Base-by-base conservation (phyloP, 2,329 filamentous ascomycete genomes). In the Diaporthe citrichinensis region DNA sequence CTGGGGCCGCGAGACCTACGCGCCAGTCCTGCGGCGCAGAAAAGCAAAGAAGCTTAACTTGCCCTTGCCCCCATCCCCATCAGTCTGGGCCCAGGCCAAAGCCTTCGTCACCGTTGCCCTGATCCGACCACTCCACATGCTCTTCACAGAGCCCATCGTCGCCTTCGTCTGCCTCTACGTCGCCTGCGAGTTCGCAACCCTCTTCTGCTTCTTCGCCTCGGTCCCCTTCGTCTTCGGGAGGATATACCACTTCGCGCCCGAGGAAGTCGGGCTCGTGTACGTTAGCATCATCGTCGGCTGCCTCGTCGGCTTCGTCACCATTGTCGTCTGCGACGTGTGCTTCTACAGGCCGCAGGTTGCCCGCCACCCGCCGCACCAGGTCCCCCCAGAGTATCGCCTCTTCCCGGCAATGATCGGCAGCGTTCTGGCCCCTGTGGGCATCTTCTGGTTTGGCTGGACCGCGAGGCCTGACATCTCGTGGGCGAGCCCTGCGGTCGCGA, bases 401-500 rank as follows among this genome's bases (percentile, higher is more conserved):
- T 89, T 91, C 75, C 86, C 87, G 1, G 89, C 90, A 23, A 91
- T 92, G 88, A 81, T 91, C 12, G 90, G 90, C 1, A 88, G 88
- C 75, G 58, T 90, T 20, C 87, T 88, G 0, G 80, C 92, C 9
- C 89, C 90, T 0, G 71, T 89, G 0, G 87, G 87, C 0, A 80
- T 92, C 14, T 92, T 92, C 79, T 91, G 90, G 89, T 91, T 91
- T 77, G 90, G 86, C 0, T 92, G 91, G 91, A 87, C 88, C 1
- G 87, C 88, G 0, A 81, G 84, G 6, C 74, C 78, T 0, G 84
- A 83, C 9, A 80, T 88, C 1, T 85, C 86, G 4, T 92, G 90
- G 88, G 87, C 85, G 0, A 86, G 86, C 31, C 86, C 89, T 0
- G 85, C 87, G 0, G 81, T 88, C 0, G 87, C 89, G 5, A 88